These are phyloP conservation scores for Ophiostoma triangulosporum DNA, from an alignment of 2,329 filamentous ascomycete genomes.

Conservation along the genomic window DNA sequence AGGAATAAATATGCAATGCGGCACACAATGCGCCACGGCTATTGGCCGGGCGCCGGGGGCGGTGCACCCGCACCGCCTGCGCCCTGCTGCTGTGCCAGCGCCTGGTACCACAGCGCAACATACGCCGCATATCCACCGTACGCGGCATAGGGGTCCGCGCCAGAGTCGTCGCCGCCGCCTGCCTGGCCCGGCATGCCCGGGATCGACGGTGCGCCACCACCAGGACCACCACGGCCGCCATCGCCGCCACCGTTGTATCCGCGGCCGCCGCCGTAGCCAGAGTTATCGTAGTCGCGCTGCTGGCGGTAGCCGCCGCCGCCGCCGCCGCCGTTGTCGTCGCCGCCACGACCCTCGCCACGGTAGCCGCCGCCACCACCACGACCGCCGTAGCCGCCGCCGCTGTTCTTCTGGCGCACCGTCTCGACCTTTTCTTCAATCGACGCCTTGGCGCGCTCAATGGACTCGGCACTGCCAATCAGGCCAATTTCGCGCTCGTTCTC, in stretches of 20 bases:
- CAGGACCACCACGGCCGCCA: conserved; percentile 25
- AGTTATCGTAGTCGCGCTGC: conserved; percentile 42
- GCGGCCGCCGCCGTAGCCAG: conserved; percentile 30
- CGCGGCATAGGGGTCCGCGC: conserved; percentile 58
- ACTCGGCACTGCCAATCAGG: conserved; percentile 62
- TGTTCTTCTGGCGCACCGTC: conserved; percentile 53
- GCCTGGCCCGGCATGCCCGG: conserved; percentile 29
- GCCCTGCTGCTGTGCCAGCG: conserved; percentile 27
- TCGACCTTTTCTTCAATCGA: conserved; percentile 90
- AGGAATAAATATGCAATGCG: not conserved
- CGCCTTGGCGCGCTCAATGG: conserved; percentile 67
- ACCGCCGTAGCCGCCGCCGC: conserved; percentile 24
- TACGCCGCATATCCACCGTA: conserved; percentile 79
- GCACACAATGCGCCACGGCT: too few relatives aligned
- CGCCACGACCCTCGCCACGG: conserved; percentile 39
- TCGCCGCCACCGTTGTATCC: conserved; percentile 29
- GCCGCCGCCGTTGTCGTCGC: conserved; percentile 23
- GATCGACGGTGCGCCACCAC: conserved; percentile 33
- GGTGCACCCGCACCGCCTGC: conserved; percentile 10
- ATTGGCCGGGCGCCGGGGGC: conserved; percentile 7
- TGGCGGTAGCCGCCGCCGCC: conserved; percentile 22
- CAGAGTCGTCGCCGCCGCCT: conserved; percentile 33
- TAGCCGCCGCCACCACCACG: conserved; percentile 24
- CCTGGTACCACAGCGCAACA: conserved; percentile 68
- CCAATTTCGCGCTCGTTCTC: conserved; percentile 79